Conservation (phyloP, 1,284 basidiomycete species). For the Moesziomyces sp. region DNA sequence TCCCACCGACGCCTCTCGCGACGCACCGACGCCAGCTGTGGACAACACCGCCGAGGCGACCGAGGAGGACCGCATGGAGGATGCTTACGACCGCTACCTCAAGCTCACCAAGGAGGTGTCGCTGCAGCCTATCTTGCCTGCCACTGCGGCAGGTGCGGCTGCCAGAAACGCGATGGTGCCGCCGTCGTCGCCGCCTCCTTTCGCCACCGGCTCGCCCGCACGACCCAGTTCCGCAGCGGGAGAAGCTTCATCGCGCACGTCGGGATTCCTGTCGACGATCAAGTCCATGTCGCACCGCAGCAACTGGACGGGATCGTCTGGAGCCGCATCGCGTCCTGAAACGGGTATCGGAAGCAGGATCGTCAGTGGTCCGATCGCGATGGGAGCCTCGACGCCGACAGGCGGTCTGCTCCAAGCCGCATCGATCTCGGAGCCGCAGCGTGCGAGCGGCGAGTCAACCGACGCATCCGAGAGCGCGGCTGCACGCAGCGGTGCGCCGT, state of each 20-base stretch:
- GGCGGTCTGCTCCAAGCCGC: slow-evolving; percentile 14
- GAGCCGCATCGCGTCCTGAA: slow-evolving; percentile 3
- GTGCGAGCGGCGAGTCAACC: slow-evolving; percentile 9
- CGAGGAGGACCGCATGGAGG: slow-evolving; percentile 73
- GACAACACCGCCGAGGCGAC: slow-evolving; percentile 4
- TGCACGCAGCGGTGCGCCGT: slow-evolving; percentile 70
- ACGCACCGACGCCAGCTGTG: background rate
- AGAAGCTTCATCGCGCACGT: slow-evolving; percentile 37
- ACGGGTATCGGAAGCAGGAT: slow-evolving; percentile 18
- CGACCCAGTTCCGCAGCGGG: slow-evolving; percentile 22
- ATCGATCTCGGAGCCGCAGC: slow-evolving; percentile 14
- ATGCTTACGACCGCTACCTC: slow-evolving; percentile 88
- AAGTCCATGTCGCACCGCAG: slow-evolving; percentile 54
- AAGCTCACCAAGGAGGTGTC: slow-evolving; percentile 67
- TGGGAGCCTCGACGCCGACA: slow-evolving; percentile 11
- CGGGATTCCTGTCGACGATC: slow-evolving; percentile 57
- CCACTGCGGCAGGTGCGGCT: slow-evolving; percentile 15
- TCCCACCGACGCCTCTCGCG: slow-evolving; percentile 2
- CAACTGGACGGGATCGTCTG: slow-evolving; percentile 18
- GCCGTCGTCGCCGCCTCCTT: slow-evolving; percentile 19
- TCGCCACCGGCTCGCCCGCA: slow-evolving; percentile 20
- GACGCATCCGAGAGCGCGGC: slow-evolving; percentile 2
- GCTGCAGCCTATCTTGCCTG: slow-evolving; percentile 39
- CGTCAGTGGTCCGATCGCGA: slow-evolving; percentile 40
- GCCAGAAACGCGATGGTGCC: slow-evolving; percentile 8